phyloP scores from a whole-genome alignment of 768 basidiomycete species.

The Neoboletus subvelutipes region DNA sequence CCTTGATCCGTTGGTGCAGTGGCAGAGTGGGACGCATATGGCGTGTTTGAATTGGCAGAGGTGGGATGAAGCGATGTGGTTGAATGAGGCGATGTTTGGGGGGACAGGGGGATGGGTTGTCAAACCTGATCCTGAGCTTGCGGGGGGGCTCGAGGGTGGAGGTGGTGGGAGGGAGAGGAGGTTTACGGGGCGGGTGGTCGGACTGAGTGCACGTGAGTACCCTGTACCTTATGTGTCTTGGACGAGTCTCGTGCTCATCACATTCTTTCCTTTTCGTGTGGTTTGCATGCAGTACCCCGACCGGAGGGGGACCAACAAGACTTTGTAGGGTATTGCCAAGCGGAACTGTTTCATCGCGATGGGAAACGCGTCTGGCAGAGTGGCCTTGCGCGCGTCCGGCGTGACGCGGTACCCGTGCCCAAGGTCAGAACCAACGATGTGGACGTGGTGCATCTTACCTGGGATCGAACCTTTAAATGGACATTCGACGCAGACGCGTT shows the following conservation, averaged over 20 bases:
- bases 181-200: conserved; percentile 39
- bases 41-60: conserved; percentile 62
- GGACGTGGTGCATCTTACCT: conserved; percentile 38
- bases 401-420: conserved; percentile 25
- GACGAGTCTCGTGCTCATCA: background rate
- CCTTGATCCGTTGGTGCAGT: conserved; percentile 49
- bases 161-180: conserved; percentile 6
- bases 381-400: conserved; percentile 35
- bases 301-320: conserved; percentile 37
- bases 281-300: conserved; percentile 40
- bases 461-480: conserved; percentile 48
- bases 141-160: background rate
- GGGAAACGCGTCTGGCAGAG: conserved; percentile 46
- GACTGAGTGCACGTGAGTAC: conserved; percentile 45
- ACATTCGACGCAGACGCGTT: conserved; percentile 50
- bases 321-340: conserved; percentile 44
- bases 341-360: conserved; percentile 43
- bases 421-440: background rate
- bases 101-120: conserved; percentile 56
- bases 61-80: conserved; percentile 55
- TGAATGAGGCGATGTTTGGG: conserved; percentile 64
- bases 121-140: conserved; percentile 40
- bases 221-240: background rate
- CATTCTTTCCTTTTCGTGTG: background rate
- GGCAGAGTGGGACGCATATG: conserved; percentile 58